Conservation (phyloP, 2,329 filamentous ascomycete genomes). For the Ophiocordyceps robertsii region DNA sequence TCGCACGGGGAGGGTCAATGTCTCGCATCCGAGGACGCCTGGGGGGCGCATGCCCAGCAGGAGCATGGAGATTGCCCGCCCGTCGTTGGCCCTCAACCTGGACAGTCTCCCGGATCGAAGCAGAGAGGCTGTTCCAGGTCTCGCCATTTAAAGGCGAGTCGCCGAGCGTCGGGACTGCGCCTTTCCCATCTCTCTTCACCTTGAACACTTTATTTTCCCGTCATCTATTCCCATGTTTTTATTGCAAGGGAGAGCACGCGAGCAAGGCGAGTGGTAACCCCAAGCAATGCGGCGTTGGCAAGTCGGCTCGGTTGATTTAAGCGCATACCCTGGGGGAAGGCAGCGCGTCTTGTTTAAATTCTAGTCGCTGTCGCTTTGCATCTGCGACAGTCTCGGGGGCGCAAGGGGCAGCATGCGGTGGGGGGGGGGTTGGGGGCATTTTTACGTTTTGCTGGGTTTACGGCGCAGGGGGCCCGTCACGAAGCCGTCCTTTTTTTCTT, state of each 20-base stretch:
- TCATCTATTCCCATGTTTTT: background rate
- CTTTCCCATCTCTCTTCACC: background rate
- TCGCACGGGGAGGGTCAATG: conserved; percentile 41
- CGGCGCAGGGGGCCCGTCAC: too few relatives aligned
- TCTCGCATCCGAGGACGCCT: conserved; percentile 41
- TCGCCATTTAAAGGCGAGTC: background rate
- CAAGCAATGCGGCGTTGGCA: conserved; percentile 1
- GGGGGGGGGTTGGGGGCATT: too few relatives aligned
- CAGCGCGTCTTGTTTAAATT: too few relatives aligned
- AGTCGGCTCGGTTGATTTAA: background rate
- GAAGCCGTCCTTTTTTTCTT: too few relatives aligned
- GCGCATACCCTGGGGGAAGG: background rate
- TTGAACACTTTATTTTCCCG: background rate
- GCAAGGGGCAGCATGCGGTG: too few relatives aligned
- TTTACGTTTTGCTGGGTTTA: too few relatives aligned
- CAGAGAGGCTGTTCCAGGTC: background rate
- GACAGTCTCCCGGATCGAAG: background rate
- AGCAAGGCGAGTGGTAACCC: too few relatives aligned
- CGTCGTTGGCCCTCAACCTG: conserved; percentile 6
- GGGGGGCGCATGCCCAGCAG: conserved; percentile 40
- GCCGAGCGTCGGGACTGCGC: background rate
- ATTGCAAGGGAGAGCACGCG: background rate
- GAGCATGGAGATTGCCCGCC: conserved; percentile 40
- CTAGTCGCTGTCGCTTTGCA: too few relatives aligned
- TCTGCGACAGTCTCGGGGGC: too few relatives aligned